These are phyloP conservation scores for Penicillium sp. DNA, from an alignment of 2,329 filamentous ascomycete species.

Conservation along the genomic window DNA sequence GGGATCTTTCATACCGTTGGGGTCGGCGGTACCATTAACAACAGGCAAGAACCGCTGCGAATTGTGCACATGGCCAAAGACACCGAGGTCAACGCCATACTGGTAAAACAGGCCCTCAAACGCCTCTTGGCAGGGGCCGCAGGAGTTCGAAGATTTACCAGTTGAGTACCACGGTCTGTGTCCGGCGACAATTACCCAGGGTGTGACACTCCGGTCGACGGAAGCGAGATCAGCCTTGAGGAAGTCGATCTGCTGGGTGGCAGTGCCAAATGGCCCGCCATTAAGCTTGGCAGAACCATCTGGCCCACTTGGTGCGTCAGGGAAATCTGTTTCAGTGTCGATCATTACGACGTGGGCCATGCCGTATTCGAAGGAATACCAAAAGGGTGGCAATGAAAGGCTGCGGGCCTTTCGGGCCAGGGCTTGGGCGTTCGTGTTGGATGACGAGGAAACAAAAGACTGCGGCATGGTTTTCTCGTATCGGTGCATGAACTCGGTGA, in stretches of 20 bases:
- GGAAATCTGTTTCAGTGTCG: constrained; percentile 58
- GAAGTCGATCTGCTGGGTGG: constrained; percentile 53
- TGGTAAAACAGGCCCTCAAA: constrained; percentile 55
- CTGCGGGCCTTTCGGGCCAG: constrained; percentile 46
- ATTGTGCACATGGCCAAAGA: constrained; percentile 60
- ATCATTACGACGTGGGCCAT: constrained; percentile 56
- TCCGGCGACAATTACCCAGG: constrained; percentile 50
- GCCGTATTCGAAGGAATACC: constrained; percentile 61
- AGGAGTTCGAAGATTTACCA: constrained; percentile 29
- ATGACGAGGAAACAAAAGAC: constrained; percentile 50
- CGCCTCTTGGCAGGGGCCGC: constrained; percentile 48
- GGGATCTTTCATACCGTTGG: constrained; percentile 48
- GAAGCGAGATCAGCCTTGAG: constrained; percentile 55
- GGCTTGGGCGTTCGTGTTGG: constrained; percentile 39
- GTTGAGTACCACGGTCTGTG: constrained; percentile 50
- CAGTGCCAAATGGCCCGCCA: constrained; percentile 50
- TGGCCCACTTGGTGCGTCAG: constrained; percentile 46
- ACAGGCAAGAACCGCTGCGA: constrained; percentile 50
- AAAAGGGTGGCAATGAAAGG: constrained; percentile 54
- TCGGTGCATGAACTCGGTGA: constrained; percentile 58
- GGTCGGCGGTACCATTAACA: constrained; percentile 36
- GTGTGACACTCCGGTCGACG: constrained; percentile 55
- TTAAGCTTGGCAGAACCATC: constrained; percentile 44
- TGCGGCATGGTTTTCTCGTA: constrained; percentile 54
- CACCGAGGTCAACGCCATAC: constrained; percentile 56